Evolutionary conservation across 768 basidiomycete genomes (phyloP), one percentile per base, ranked within the genome.

Genomic region (Scleroderma citrinum): DNA sequence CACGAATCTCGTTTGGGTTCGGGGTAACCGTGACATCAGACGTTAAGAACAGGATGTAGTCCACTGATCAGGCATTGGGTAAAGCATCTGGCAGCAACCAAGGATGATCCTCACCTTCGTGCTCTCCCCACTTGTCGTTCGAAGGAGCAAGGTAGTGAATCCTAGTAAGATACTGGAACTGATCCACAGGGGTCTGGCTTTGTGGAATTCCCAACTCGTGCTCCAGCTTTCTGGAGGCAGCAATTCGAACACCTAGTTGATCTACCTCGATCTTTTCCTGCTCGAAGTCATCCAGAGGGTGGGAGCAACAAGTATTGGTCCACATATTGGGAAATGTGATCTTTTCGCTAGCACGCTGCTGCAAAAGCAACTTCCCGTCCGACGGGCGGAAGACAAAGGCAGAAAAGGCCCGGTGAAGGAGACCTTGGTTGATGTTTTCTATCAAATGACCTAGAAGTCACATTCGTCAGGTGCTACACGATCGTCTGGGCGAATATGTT

Each of bases 271-370:
- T 65, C 71, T 85, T 91, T 70, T 92, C 86, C 56, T 81, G 78
- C 53, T 85, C 86, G 56, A 92, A 90, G 69, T 98, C 96, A 58
- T 90, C 84, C 44, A 99, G 75, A 16, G 95, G 95, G 64, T 99
- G 95, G 20, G 91, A 93, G 71, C 95, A 99, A 66, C 96, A 99
- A 7, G 96, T 98, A 69, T 99, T 99, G 29, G 96, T 99, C 96
- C 96, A 99, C 93, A 97, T 93, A 59, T 90, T 79, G 5, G 96
- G 96, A 73, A 99, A 99, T 7, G 96, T 99, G 63, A 99, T 99
- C 75, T 99, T 99, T 72, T 95, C 93, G n/a, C 84, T 76, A 17
- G 96, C 96, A 32, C 96, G 82, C 67, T 92, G 92, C 66, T 99
- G 96, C 39, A 99, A 77, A 23, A 99, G 75, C 16, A 99, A 77